Evolutionary conservation across 805 yeast genomes (phyloP).

Genomic region (Saccharomycopsis javanensis): DNA sequence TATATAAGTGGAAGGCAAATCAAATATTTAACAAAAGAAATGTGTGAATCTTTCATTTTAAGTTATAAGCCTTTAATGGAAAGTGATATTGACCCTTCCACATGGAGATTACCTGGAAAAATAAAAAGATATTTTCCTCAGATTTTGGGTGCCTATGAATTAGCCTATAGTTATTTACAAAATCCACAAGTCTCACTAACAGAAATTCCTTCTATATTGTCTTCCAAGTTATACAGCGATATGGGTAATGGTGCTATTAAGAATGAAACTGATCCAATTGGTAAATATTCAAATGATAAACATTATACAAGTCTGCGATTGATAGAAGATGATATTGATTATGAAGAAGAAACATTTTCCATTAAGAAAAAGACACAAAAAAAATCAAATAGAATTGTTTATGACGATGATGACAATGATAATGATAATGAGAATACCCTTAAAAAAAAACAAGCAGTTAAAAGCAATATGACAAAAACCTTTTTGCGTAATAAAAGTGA

Average conservation of each 20-base stretch:
- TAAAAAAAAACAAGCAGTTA: too few relatives aligned
- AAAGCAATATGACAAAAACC: neutral
- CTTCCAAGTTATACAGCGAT: neutral
- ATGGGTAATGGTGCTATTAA: neutral
- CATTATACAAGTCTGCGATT: neutral
- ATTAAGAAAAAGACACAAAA: neutral
- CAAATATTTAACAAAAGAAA: slow-evolving; percentile 10
- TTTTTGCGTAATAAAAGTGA: neutral
- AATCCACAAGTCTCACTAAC: neutral
- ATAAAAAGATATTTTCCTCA: slow-evolving; percentile 6
- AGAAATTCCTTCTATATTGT: neutral
- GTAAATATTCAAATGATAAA: neutral
- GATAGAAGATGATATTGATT: neutral
- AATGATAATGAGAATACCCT: neutral
- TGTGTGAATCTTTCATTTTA: slow-evolving; percentile 5
- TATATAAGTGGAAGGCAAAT: slow-evolving; percentile 10
- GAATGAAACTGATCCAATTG: too few relatives aligned
- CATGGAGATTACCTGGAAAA: neutral
- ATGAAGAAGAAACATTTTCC: neutral
- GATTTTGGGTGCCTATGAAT: slow-evolving; percentile 13
- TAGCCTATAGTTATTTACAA: slow-evolving; percentile 6
- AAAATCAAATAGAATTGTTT: neutral
- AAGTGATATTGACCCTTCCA: neutral
- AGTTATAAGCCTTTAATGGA: slow-evolving; percentile 1
- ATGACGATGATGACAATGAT: slow-evolving; percentile 2